Percentiles rank a stretch among this genome's conserved stretches.
Evolutionary conservation across 75 land plant genomes (phyloP).

Genomic region (Pseudotsuga menziesii): DNA sequence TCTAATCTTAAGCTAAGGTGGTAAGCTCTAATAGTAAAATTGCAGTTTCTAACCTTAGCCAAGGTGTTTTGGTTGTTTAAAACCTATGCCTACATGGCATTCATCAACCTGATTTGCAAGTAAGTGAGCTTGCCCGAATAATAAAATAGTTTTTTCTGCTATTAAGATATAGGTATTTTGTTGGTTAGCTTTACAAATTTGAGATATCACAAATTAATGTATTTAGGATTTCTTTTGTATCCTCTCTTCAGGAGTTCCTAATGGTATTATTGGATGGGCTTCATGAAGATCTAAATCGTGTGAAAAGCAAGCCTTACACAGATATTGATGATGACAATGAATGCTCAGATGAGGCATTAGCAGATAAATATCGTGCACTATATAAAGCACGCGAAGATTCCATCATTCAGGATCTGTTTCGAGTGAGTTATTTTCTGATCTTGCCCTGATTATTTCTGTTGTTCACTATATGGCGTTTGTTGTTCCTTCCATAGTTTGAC

Average conservation of each 20-base stretch:
- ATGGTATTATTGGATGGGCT: slow-evolving; percentile 28
- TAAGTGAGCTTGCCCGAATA: neutral
- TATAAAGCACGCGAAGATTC: slow-evolving; percentile 22
- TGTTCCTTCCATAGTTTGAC: too few relatives aligned
- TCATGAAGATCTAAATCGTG: slow-evolving; percentile 32
- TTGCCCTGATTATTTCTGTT: too few relatives aligned
- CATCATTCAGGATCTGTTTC: slow-evolving; percentile 23
- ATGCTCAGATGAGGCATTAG: slow-evolving; percentile 21
- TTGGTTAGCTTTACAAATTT: neutral
- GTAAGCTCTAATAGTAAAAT: too few relatives aligned
- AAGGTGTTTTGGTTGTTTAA: too few relatives aligned
- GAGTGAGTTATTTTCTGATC: slow-evolving; percentile 4
- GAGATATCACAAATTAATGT: neutral
- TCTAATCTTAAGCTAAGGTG: too few relatives aligned
- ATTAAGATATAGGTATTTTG: neutral
- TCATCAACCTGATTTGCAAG: too few relatives aligned
- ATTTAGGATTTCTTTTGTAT: neutral
- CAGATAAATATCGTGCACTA: slow-evolving; percentile 19
- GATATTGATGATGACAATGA: slow-evolving; percentile 24
- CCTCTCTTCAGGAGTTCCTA: slow-evolving; percentile 15
- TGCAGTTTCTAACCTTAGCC: too few relatives aligned
- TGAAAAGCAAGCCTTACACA: slow-evolving; percentile 21
- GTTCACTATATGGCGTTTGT: too few relatives aligned
- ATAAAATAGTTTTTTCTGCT: too few relatives aligned
- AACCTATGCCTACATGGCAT: too few relatives aligned